These are phyloP conservation scores for Pichia californica DNA, from an alignment of 805 yeast genomes.

Conservation along the genomic window DNA sequence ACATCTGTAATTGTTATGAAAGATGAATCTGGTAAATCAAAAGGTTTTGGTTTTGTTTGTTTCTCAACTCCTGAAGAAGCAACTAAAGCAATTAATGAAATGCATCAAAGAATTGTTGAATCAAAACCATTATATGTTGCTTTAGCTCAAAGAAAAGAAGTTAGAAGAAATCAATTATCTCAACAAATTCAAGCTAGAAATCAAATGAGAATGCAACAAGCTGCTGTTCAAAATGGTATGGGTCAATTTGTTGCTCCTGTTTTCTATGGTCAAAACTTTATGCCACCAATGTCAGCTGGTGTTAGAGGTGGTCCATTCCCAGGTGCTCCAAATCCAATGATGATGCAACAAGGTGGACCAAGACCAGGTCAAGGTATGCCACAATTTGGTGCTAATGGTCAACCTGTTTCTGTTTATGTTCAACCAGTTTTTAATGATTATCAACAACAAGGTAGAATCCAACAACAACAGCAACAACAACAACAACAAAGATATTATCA, in stretches of 20 bases:
- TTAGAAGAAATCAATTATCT: slow-evolving; percentile 92
- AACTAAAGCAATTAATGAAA: slow-evolving; percentile 94
- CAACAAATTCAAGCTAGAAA: slow-evolving; percentile 98
- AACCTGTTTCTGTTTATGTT: slow-evolving; percentile 74
- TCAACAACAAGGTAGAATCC: slow-evolving; percentile 46
- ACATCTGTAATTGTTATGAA: slow-evolving; percentile 96
- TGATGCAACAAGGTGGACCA: slow-evolving; percentile 59
- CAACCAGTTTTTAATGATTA: slow-evolving; percentile 72
- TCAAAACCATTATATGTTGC: slow-evolving; percentile 98
- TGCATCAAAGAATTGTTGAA: slow-evolving; percentile 93
- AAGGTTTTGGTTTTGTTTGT: slow-evolving; percentile 98
- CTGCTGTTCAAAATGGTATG: slow-evolving; percentile 79
- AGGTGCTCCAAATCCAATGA: slow-evolving; percentile 67
- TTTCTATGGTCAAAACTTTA: slow-evolving; percentile 80
- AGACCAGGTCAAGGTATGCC: slow-evolving; percentile 53
- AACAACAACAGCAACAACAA: slow-evolving; percentile 22
- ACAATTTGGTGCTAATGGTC: slow-evolving; percentile 71
- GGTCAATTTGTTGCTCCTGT: slow-evolving; percentile 85
- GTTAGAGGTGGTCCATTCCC: slow-evolving; percentile 75
- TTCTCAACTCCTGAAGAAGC: slow-evolving; percentile 98
- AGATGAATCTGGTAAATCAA: slow-evolving; percentile 89
- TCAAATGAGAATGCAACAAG: slow-evolving; percentile 97
- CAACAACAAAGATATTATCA: slow-evolving; percentile 38
- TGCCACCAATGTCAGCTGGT: slow-evolving; percentile 42
- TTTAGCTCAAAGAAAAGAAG: slow-evolving; percentile 97